Conservation (phyloP, 2,329 filamentous ascomycete species). For the Colletotrichum sublineola region DNA sequence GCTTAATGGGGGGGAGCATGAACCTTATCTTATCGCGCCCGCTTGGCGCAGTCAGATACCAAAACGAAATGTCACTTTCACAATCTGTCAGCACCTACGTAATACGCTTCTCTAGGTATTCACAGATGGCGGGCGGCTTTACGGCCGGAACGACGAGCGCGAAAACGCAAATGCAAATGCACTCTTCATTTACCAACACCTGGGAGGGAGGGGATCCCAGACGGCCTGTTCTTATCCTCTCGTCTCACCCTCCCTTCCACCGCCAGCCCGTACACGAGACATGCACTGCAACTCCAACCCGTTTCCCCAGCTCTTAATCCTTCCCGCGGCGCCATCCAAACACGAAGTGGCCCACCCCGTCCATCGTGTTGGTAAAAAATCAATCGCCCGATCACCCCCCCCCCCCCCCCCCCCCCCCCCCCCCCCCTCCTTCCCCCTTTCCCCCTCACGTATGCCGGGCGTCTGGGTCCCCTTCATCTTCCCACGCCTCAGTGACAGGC, state of each 20-base stretch:
- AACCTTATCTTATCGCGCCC: constrained; percentile 26
- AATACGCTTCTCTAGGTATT: not conserved
- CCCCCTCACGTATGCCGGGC: not conserved
- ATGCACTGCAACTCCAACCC: constrained; percentile 6
- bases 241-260: not conserved
- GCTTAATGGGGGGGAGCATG: not conserved
- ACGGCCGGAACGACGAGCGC: not conserved
- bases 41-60: no score
- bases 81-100: not conserved
- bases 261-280: not conserved
- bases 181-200: not conserved
- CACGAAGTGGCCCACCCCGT: not conserved
- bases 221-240: not conserved
- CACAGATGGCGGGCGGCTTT: not conserved
- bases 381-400: not conserved
- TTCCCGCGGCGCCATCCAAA: not conserved
- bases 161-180: not conserved
- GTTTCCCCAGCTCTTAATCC: not conserved
- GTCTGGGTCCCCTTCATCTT: not conserved
- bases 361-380: not conserved
- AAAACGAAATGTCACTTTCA: not conserved
- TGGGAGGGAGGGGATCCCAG: not conserved
- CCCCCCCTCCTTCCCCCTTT: no score
- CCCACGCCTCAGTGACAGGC: not conserved
- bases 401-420: no score